Evolutionary conservation across 257 asterid species (phyloP), one percentile per base, ranked within the genome.

Genomic region (Schizonepeta tenuifolia): DNA sequence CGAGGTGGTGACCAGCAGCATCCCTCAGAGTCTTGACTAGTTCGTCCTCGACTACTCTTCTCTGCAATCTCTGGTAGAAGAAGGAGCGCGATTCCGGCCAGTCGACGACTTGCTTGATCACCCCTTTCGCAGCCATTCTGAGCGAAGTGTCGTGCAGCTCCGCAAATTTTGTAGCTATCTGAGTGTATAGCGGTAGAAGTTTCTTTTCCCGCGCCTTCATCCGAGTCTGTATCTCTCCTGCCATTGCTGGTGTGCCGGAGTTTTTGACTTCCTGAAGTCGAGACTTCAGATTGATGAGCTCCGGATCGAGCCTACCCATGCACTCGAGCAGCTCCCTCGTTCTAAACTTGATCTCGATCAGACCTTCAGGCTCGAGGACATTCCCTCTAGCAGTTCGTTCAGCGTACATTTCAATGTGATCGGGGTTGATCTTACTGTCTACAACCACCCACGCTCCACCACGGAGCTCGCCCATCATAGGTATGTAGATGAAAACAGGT

Each of bases 371-470:
- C 85, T 95, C 99, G 12, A 95, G 95, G 55, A 95, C 98, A 67
- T 92, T 95, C 41, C 99, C 99, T 70, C 85, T 88, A 20, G 99
- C 99, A 1, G 96, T 87, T 53, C 75, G 78, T 58, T 92, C 98
- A 2, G 97, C 98, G 21, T 88, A 95, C 98, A 92, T 92, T 58
- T 95, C 99, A 6, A 95, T 77, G 65, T 88, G 98, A 57, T 95
- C 95, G 0, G 98, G 95, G 64, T 95, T 95, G 80, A 95, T 89
- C 84, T 86, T 90, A 77, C 97, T 89, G 77, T 95, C 99, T 21
- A 95, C 85, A 20, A 92, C 97, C 74, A 95, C 98, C 99, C 99
- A 95, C 2, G 98, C 96, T 66, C 99, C 98, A 78, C 99, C 99
- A 9, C 99, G 98, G 53, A 95, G 97, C 85, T 95, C 99, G 2